These are phyloP conservation scores for Naganishia albida DNA, from an alignment of 1,284 basidiomycete species.

Conservation along the genomic window DNA sequence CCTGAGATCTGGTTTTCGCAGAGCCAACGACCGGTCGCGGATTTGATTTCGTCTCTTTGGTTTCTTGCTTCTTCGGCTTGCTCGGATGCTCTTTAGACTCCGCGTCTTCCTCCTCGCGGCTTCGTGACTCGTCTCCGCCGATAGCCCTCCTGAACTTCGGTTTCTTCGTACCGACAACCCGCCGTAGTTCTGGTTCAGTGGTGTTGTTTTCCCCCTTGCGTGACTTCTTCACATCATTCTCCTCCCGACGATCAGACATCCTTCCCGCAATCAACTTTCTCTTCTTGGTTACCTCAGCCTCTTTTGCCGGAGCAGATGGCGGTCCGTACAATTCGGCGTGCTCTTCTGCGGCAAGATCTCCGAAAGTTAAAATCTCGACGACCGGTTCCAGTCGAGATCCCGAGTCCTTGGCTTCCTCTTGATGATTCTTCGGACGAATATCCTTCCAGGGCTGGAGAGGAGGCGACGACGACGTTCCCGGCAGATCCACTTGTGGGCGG, in stretches of 20 bases:
- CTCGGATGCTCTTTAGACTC: not conserved
- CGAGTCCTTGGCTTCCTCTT: not conserved
- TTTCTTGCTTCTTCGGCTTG: not conserved
- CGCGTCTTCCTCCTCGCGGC: no score
- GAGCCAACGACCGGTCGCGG: not conserved
- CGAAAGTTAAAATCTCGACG: slow-evolving; percentile 1
- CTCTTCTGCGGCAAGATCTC: no score
- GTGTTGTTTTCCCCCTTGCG: not conserved
- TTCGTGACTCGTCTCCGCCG: not conserved
- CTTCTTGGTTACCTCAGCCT: not conserved
- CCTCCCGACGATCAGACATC: not conserved
- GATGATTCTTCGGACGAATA: not conserved
- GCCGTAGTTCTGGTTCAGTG: no score
- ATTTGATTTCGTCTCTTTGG: not conserved
- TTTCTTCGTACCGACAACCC: not conserved
- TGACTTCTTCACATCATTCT: not conserved
- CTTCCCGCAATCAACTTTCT: not conserved
- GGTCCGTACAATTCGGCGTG: not conserved
- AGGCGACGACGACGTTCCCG: slow-evolving; percentile 13
- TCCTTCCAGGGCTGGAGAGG: slow-evolving; percentile 24
- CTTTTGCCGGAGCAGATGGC: not conserved
- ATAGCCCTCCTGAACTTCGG: not conserved
- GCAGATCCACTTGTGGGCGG: not conserved
- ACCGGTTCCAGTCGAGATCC: not conserved
- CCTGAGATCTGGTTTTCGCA: not conserved